Conservation (phyloP, 495 filamentous ascomycete species). For the Aspergillus nidulans region DNA sequence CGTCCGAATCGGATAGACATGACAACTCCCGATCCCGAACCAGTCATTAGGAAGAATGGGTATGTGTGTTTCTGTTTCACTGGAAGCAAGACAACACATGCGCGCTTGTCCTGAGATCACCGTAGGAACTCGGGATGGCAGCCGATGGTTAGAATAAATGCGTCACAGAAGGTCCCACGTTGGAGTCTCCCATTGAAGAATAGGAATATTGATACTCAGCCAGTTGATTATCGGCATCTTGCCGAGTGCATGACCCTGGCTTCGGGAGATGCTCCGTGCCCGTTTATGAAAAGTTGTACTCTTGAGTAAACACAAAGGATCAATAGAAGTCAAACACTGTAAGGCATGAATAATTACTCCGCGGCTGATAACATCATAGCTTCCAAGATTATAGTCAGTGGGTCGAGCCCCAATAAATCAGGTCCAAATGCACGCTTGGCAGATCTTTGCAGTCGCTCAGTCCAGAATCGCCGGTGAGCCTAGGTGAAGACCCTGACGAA, state of each 20-base stretch:
- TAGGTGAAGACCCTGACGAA: neutral
- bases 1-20: neutral
- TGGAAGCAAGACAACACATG: neutral
- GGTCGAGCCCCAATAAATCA: conserved; percentile 2
- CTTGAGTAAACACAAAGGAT: too few species aligned
- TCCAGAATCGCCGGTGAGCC: neutral
- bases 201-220: too few species aligned
- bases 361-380: conserved; percentile 1
- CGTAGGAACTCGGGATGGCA: neutral
- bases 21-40: neutral
- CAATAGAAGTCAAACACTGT: too few species aligned
- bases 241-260: too few species aligned
- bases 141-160: neutral
- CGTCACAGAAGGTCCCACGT: neutral
- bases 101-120: neutral
- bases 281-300: too few species aligned
- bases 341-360: neutral
- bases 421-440: neutral
- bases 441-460: neutral
- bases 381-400: conserved; percentile 7
- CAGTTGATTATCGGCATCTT: too few species aligned
- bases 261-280: neutral
- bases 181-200: too few species aligned
- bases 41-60: neutral
- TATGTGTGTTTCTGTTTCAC: neutral